phyloP scores from a whole-genome alignment of 805 yeast species.

The Pichia exigua region DNA sequence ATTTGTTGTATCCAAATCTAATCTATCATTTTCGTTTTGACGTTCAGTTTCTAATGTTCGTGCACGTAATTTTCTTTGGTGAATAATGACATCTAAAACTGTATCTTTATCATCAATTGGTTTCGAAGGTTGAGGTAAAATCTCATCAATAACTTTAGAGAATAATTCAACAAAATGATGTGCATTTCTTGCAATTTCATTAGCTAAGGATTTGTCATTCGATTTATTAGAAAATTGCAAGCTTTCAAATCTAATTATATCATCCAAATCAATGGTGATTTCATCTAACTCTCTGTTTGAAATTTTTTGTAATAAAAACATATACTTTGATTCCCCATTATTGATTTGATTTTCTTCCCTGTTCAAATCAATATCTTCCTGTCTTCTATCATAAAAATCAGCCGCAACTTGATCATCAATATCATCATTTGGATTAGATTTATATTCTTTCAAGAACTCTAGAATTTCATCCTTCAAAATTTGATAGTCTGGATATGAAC shows the following conservation, averaged over 20 bases:
- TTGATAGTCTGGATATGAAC: conserved; percentile 45
- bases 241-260: conserved; percentile 62
- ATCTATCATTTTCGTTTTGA: conserved; percentile 49
- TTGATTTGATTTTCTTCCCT: conserved; percentile 18
- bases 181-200: conserved; percentile 63
- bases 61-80: conserved; percentile 82
- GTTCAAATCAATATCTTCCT: conserved; percentile 23
- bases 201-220: conserved; percentile 32
- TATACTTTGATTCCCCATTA: conserved; percentile 57
- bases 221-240: conserved; percentile 11
- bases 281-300: conserved; percentile 77
- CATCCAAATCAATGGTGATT: conserved; percentile 74
- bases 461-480: conserved; percentile 49
- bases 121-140: conserved; percentile 82
- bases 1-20: conserved; percentile 24
- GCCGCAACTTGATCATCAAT: conserved; percentile 20
- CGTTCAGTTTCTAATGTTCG: conserved; percentile 61
- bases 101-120: conserved; percentile 77
- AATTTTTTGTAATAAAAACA: conserved; percentile 62
- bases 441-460: conserved; percentile 65
- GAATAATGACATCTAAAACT: conserved; percentile 85
- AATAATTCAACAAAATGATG: conserved; percentile 74
- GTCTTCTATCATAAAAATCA: conserved; percentile 30
- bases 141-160: conserved; percentile 62
- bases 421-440: conserved; percentile 26